Evolutionary conservation across 2,329 filamentous ascomycete species (phyloP).

Genomic region (Leptoxyphium fumago): DNA sequence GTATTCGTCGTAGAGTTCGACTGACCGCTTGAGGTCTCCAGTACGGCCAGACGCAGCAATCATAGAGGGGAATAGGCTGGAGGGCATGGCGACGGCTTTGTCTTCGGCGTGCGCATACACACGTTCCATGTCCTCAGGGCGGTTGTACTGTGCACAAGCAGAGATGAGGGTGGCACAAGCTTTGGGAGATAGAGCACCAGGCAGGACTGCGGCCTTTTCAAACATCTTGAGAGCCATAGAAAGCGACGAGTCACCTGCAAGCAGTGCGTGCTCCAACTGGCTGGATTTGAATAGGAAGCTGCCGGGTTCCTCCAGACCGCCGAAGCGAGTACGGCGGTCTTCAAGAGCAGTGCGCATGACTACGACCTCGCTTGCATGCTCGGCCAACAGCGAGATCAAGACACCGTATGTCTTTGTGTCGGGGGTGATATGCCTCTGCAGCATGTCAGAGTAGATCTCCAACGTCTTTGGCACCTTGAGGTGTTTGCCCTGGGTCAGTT

Average conservation of each 20-base stretch:
- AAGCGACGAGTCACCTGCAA: conserved; percentile 75
- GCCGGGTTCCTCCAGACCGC: conserved; percentile 68
- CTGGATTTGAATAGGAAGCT: conserved; percentile 82
- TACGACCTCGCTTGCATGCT: conserved; percentile 64
- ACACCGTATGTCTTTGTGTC: conserved; percentile 80
- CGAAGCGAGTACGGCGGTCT: conserved; percentile 69
- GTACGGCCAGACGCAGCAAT: conserved; percentile 79
- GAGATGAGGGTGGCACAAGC: conserved; percentile 76
- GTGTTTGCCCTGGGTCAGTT: conserved; percentile 62
- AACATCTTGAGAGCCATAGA: conserved; percentile 77
- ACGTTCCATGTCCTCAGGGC: conserved; percentile 75
- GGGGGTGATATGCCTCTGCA: conserved; percentile 66
- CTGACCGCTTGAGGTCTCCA: conserved; percentile 72
- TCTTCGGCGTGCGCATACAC: conserved; percentile 86
- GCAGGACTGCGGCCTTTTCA: conserved; percentile 50
- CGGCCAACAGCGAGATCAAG: conserved; percentile 67
- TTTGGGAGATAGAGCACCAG: conserved; percentile 57
- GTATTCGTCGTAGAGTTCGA: conserved; percentile 94
- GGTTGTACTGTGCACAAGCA: conserved; percentile 70
- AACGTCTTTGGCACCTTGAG: conserved; percentile 82
- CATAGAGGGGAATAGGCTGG: conserved; percentile 79
- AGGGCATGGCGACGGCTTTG: conserved; percentile 56
- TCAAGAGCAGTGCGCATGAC: conserved; percentile 60
- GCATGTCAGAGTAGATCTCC: conserved; percentile 94
- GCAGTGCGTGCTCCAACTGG: conserved; percentile 72